Evolutionary conservation across 345 rosid genomes (phyloP).

Genomic region (Alliaria petiolata): DNA sequence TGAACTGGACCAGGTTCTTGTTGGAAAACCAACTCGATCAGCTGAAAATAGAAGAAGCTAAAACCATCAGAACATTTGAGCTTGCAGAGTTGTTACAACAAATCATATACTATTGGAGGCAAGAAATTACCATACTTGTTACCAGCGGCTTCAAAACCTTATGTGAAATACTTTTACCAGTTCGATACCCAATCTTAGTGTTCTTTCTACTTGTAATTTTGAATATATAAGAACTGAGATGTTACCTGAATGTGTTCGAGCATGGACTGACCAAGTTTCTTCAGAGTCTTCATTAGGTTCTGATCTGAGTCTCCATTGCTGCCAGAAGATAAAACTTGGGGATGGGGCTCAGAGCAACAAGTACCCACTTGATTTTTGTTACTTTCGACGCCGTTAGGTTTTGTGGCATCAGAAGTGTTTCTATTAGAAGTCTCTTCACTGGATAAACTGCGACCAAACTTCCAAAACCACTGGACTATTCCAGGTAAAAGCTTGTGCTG

Average conservation of each 20-base stretch:
- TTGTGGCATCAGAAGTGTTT: conserved; percentile 30
- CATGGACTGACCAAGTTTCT: conserved; percentile 82
- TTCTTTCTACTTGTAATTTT: not conserved
- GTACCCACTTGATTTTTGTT: conserved; percentile 15
- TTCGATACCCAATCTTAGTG: not conserved
- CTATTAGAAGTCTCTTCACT: conserved; percentile 43
- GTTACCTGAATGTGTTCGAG: conserved; percentile 87
- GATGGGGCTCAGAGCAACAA: conserved; percentile 29
- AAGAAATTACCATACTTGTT: too few species aligned
- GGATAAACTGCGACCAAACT: conserved; percentile 44
- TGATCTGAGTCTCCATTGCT: conserved; percentile 51
- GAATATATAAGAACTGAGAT: not conserved
- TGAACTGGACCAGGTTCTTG: conserved; percentile 63
- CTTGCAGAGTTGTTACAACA: too few species aligned
- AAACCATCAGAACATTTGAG: conserved; percentile 1
- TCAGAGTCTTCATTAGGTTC: conserved; percentile 57
- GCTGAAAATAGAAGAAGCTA: conserved; percentile 38
- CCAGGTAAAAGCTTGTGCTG: conserved; percentile 52
- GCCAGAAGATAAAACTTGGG: conserved; percentile 22
- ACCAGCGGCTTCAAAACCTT: too few species aligned
- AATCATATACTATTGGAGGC: too few species aligned
- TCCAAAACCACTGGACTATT: conserved; percentile 79
- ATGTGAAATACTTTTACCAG: not conserved
- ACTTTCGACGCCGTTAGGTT: conserved; percentile 27
- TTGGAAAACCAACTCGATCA: conserved; percentile 71